A percentile compares a stretch with the other conserved stretches of the same genome.
These are phyloP conservation scores for Hypoxylon sp. DNA, from an alignment of 2,329 filamentous ascomycete genomes.

Conservation along the genomic window DNA sequence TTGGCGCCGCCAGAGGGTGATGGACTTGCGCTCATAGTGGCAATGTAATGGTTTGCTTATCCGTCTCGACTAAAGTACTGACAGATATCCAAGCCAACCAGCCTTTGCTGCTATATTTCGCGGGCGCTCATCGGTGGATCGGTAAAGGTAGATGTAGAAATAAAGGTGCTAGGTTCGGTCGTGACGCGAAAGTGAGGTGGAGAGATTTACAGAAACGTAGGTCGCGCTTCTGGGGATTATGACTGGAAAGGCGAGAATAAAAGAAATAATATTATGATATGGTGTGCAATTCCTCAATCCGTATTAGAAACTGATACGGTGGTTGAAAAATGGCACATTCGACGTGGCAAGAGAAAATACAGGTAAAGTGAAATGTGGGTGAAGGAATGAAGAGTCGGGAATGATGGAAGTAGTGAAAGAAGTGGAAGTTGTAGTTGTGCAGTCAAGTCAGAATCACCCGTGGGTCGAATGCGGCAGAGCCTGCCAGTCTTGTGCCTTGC, in stretches of 20 bases:
- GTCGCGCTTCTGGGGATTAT: slow-evolving; percentile 15
- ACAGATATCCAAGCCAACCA: slow-evolving; percentile 29
- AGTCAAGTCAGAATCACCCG: slow-evolving; percentile 31
- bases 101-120: slow-evolving; percentile 23
- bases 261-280: slow-evolving; percentile 12
- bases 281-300: slow-evolving; percentile 13
- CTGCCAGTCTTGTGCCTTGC: slow-evolving; percentile 23
- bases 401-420: slow-evolving; percentile 34
- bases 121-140: slow-evolving; percentile 35
- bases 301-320: not conserved
- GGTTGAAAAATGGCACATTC: slow-evolving; percentile 4
- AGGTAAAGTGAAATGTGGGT: slow-evolving; percentile 17
- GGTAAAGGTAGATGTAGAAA: not conserved
- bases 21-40: slow-evolving; percentile 59
- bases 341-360: slow-evolving; percentile 12
- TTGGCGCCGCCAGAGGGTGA: slow-evolving; percentile 62
- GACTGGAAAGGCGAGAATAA: slow-evolving; percentile 3
- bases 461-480: slow-evolving; percentile 37
- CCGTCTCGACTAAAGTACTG: slow-evolving; percentile 21
- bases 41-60: slow-evolving; percentile 19
- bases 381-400: slow-evolving; percentile 23
- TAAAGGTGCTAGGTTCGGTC: slow-evolving; percentile 4
- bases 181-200: slow-evolving; percentile 23
- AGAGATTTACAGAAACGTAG: slow-evolving; percentile 6
- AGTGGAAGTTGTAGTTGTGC: slow-evolving; percentile 31